These are phyloP conservation scores for Arthrobotrys sphaeroides DNA, from an alignment of 2,329 filamentous ascomycete species.

Conservation along the genomic window DNA sequence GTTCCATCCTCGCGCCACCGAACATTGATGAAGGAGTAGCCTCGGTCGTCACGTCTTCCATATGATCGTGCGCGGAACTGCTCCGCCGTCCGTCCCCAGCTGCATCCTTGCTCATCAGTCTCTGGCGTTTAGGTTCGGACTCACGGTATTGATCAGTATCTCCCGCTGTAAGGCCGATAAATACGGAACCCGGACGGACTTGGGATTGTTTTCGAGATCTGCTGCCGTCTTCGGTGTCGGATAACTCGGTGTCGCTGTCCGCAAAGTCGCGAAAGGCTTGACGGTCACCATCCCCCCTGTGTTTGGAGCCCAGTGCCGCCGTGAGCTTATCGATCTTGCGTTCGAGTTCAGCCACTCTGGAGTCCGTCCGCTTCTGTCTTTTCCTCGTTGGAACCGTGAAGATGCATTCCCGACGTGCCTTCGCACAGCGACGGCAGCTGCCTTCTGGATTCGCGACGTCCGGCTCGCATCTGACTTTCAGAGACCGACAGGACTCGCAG, in stretches of 20 bases:
- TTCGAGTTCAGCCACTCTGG: conserved; percentile 86
- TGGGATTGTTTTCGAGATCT: conserved; percentile 33
- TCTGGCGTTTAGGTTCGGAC: conserved; percentile 53
- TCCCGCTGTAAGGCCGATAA: background rate
- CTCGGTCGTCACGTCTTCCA: conserved; percentile 82
- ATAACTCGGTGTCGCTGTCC: conserved; percentile 33
- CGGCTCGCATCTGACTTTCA: conserved; percentile 87
- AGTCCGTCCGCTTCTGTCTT: conserved; percentile 91
- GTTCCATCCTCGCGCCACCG: conserved; percentile 35
- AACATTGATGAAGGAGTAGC: conserved; percentile 58
- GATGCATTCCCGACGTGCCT: conserved; percentile 79
- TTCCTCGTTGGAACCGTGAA: conserved; percentile 79
- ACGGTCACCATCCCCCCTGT: conserved; percentile 55
- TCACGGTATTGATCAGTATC: conserved; percentile 49
- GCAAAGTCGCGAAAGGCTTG: conserved; percentile 21
- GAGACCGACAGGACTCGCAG: conserved; percentile 77
- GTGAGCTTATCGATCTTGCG: conserved; percentile 91
- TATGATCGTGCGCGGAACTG: conserved; percentile 69
- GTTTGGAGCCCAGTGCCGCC: conserved; percentile 74
- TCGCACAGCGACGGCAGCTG: conserved; percentile 78
- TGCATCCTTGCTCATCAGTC: conserved; percentile 52
- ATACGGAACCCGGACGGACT: conserved; percentile 27
- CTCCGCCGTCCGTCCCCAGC: conserved; percentile 36
- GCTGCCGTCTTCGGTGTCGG: conserved; percentile 24
- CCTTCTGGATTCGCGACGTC: conserved; percentile 71